phyloP scores from a whole-genome alignment of 1,284 basidiomycete genomes.

The Cryptococcus amylolentus region DNA sequence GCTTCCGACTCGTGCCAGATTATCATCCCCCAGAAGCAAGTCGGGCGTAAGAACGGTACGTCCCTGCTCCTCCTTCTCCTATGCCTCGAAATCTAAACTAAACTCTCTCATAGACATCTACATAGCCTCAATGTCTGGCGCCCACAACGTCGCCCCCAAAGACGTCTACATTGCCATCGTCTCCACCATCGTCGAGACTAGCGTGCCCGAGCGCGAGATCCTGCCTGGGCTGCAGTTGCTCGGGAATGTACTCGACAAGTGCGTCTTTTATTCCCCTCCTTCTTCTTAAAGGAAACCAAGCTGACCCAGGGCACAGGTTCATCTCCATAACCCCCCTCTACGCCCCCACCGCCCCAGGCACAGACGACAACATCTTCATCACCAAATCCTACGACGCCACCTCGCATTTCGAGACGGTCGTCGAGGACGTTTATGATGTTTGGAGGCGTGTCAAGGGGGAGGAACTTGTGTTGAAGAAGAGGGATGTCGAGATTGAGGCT shows the following conservation, averaged over 20 bases:
- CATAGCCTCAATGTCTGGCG: constrained; percentile 92
- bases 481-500: constrained; percentile 44
- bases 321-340: constrained; percentile 84
- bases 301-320: constrained; percentile 60
- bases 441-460: constrained; percentile 71
- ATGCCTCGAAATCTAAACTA: not conserved
- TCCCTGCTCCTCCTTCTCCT: too few species aligned
- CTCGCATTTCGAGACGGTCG: constrained; percentile 97
- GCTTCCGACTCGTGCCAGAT: constrained; percentile 93
- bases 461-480: constrained; percentile 48
- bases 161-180: constrained; percentile 96
- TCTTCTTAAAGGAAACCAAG: not conserved
- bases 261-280: constrained; percentile 36
- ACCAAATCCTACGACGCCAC: constrained; percentile 98
- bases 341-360: constrained; percentile 78
- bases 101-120: constrained; percentile 81
- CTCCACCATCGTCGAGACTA: constrained; percentile 96
- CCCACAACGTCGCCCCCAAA: constrained; percentile 95
- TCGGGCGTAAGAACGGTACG: constrained; percentile 85
- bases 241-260: constrained; percentile 94
- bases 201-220: constrained; percentile 89
- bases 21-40: constrained; percentile 99
- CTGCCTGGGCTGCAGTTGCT: constrained; percentile 85
- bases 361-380: constrained; percentile 80
- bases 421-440: constrained; percentile 89